Base-by-base conservation (phyloP, 148 eudicot genomes). In the Cornus controversa region DNA sequence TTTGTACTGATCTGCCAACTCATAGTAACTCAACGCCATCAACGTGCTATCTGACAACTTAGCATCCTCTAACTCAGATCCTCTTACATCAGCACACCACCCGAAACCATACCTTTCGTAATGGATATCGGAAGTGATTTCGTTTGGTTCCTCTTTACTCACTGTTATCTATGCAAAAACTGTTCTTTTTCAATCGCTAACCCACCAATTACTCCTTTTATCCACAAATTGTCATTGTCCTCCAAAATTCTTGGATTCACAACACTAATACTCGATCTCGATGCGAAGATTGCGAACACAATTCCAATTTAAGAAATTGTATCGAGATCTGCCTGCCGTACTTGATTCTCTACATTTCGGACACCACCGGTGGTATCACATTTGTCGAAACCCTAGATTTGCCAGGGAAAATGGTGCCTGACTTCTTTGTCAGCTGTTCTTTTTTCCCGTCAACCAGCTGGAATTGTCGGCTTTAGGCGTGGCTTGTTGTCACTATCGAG, bases 71-170 rank as follows among this genome's bases (percentile, higher is more conserved):
- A n/a, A n/a, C n/a, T n/a, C n/a, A n/a, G n/a, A n/a, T n/a, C n/a
- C n/a, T n/a, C n/a, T n/a, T n/a, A n/a, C n/a, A n/a, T n/a, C n/a
- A n/a, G n/a, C n/a, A n/a, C n/a, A n/a, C n/a, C n/a, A n/a, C n/a
- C n/a, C n/a, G n/a, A n/a, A n/a, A n/a, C n/a, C n/a, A n/a, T n/a
- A n/a, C n/a, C n/a, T n/a, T n/a, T n/a, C n/a, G n/a, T n/a, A n/a
- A n/a, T n/a, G n/a, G n/a, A n/a, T n/a, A n/a, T n/a, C 90, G 87
- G 93, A 7, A 90, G 90, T 42, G 78, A 79, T 81, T 73, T 90
- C 8, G 82, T 82, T 10, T 90, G 93, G 93, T 81, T 87, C 79
- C 93, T 90, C 8, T 90, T 90, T 66, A 90, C 93, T 3, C 79
- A 47, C 10, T 57, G 75, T 4, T 90, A 90, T 40, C 6, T 37